phyloP scores from a whole-genome alignment of 805 yeast genomes.

The Zygosaccharomyces siamensis region DNA sequence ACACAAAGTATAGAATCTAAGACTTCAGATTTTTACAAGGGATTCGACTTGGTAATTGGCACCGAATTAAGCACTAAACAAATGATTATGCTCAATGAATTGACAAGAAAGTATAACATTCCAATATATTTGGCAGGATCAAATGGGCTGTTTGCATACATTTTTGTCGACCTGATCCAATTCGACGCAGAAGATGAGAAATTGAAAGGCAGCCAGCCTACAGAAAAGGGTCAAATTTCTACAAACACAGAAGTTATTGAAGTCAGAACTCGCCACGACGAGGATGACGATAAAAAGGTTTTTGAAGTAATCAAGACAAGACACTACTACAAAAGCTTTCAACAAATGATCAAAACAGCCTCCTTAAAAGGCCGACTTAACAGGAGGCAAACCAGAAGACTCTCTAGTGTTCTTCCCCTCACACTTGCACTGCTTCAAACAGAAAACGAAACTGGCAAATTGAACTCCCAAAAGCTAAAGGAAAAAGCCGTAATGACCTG shows the following conservation, averaged over 20 bases:
- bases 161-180: slow-evolving; percentile 69
- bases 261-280: slow-evolving; percentile 34
- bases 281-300: slow-evolving; percentile 34
- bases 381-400: slow-evolving; percentile 29
- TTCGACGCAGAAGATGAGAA: slow-evolving; percentile 54
- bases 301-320: slow-evolving; percentile 38
- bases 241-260: slow-evolving; percentile 40
- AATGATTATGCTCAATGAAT: slow-evolving; percentile 45
- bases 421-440: slow-evolving; percentile 54
- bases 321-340: slow-evolving; percentile 38
- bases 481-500: slow-evolving; percentile 33
- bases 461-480: slow-evolving; percentile 32
- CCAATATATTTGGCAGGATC: slow-evolving; percentile 66
- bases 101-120: slow-evolving; percentile 50
- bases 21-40: slow-evolving; percentile 39
- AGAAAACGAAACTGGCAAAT: slow-evolving; percentile 21
- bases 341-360: slow-evolving; percentile 35
- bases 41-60: slow-evolving; percentile 68
- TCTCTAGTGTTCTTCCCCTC: slow-evolving; percentile 42
- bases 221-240: slow-evolving; percentile 48
- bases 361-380: slow-evolving; percentile 36
- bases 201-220: slow-evolving; percentile 45
- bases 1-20: slow-evolving; percentile 26
- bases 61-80: slow-evolving; percentile 52
- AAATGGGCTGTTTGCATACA: slow-evolving; percentile 79